Base-by-base conservation (phyloP, 2,329 filamentous ascomycete genomes). In the Calonectria pseudoreteaudii region DNA sequence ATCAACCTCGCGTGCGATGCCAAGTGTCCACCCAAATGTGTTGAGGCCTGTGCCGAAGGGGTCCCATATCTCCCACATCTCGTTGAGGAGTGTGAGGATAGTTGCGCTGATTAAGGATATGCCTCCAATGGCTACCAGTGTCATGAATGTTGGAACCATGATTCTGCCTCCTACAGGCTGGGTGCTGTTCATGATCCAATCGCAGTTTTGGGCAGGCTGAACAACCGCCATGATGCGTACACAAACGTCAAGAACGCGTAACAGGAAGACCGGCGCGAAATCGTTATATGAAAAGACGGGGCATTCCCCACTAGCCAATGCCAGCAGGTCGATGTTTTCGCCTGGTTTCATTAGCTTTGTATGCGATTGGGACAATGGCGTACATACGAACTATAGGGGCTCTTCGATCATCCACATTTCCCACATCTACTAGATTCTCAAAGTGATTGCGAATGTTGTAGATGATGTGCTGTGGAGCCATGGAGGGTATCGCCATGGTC, bases 1-100 rank as follows among this genome's bases (percentile, higher is more conserved):
- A 70, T 82, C 81, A 67, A 82, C 74, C 53, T 82, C 81, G 14
- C 44, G 76, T 2, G 80, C 81, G n/a, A 82, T 75, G 4, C 79
- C 79, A 23, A 81, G 69, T 0, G 79, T 80, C 78, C 79, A 83
- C 20, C 76, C 60, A 58, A 75, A 78, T 28, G 67, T 77, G 41
- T 82, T 82, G 11, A 79, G 64, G 1, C 75, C 76, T 16, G 26
- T 58, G 11, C 71, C 62, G 44, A 76, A 78, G 0, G 81, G 81
- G 66, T 82, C 76, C 80, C 80, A 82, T 66, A 81, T 73, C 10
- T 66, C 20, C 75, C 76, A 78, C 47, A 82, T 74, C 66, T 82
- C 80, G 2, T 72, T 36, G 11, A 81, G 66, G 1, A 81, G 26
- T 3, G 74, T 74, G 52, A 80, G 68, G 5, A 79, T 41, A 11